A percentile compares a stretch with the other conserved stretches of the same genome.
Evolutionary conservation across 1,284 basidiomycete genomes (phyloP).

Genomic region (Ustilago sp.): DNA sequence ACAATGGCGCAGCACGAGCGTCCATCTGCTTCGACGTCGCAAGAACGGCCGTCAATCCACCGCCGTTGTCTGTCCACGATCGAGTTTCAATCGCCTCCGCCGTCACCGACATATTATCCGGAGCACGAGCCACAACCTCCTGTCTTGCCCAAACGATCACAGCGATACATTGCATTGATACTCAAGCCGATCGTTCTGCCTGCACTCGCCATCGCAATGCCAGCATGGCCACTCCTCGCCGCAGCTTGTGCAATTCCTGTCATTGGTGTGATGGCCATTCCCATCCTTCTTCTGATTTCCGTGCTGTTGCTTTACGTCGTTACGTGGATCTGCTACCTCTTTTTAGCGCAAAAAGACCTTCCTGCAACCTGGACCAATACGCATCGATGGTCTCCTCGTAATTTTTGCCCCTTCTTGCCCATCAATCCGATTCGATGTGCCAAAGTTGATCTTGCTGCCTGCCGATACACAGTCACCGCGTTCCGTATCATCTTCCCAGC

Average conservation of each 20-base stretch:
- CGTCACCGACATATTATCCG: constrained; percentile 51
- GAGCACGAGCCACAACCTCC: constrained; percentile 31
- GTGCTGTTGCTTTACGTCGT: constrained; percentile 64
- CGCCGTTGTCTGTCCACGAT: constrained; percentile 22
- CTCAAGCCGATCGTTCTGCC: constrained; percentile 56
- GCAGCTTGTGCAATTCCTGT: constrained; percentile 58
- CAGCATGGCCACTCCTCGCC: constrained; percentile 60
- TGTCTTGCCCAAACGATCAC: constrained; percentile 32
- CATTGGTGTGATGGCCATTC: constrained; percentile 63
- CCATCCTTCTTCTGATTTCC: constrained; percentile 64
- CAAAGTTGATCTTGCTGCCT: constrained; percentile 61
- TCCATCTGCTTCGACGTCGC: constrained; percentile 7
- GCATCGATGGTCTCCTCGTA: constrained; percentile 23
- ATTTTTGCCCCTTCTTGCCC: constrained; percentile 62
- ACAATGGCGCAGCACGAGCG: constrained; percentile 33
- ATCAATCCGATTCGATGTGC: constrained; percentile 63
- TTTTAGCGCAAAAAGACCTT: constrained; percentile 64
- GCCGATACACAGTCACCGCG: constrained; percentile 57
- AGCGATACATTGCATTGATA: constrained; percentile 41
- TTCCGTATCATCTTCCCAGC: constrained; percentile 55
- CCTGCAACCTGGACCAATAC: constrained; percentile 47
- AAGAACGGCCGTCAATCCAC: constrained; percentile 11
- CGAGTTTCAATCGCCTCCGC: constrained; percentile 21
- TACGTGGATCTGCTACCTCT: constrained; percentile 68
- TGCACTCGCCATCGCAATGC: constrained; percentile 51